phyloP scores from a whole-genome alignment of 345 rosid species.

The Leavenworthia alabamica region DNA sequence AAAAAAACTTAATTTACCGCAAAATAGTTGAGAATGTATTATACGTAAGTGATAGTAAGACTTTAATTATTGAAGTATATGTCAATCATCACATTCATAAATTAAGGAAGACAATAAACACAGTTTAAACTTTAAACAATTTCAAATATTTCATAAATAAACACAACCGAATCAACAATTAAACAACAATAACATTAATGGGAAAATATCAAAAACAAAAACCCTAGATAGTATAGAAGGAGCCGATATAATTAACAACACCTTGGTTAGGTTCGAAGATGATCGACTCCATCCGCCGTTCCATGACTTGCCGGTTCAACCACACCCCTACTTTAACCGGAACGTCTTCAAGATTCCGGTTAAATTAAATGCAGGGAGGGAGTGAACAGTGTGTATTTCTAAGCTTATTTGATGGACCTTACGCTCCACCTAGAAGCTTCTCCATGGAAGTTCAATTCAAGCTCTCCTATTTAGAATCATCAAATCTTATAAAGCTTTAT shows the following conservation, averaged over 20 bases:
- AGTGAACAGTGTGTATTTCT: slow-evolving; percentile 5
- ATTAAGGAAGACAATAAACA: not conserved
- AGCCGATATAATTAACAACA: slow-evolving; percentile 25
- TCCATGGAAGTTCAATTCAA: slow-evolving; percentile 18
- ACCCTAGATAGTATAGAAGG: not conserved
- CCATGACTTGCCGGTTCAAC: slow-evolving; percentile 32
- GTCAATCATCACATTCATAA: not conserved
- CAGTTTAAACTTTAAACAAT: slow-evolving; percentile 2
- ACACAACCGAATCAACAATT: not conserved
- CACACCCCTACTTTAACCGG: slow-evolving; percentile 9
- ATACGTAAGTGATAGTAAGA: not conserved
- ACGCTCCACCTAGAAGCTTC: slow-evolving; percentile 4
- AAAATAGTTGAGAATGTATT: not conserved
- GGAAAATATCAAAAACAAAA: not conserved
- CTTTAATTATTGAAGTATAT: not conserved
- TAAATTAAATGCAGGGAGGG: not conserved
- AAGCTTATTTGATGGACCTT: slow-evolving; percentile 12
- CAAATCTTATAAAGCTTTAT: not conserved
- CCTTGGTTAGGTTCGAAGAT: slow-evolving; percentile 31
- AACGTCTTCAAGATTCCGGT: not conserved
- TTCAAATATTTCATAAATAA: not conserved
- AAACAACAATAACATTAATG: not conserved
- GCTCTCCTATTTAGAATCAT: not conserved
- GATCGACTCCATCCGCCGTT: slow-evolving; percentile 25
- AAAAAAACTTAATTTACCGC: not conserved